These are phyloP conservation scores for Puccinia coronata DNA, from an alignment of 1,284 basidiomycete genomes.

Conservation along the genomic window DNA sequence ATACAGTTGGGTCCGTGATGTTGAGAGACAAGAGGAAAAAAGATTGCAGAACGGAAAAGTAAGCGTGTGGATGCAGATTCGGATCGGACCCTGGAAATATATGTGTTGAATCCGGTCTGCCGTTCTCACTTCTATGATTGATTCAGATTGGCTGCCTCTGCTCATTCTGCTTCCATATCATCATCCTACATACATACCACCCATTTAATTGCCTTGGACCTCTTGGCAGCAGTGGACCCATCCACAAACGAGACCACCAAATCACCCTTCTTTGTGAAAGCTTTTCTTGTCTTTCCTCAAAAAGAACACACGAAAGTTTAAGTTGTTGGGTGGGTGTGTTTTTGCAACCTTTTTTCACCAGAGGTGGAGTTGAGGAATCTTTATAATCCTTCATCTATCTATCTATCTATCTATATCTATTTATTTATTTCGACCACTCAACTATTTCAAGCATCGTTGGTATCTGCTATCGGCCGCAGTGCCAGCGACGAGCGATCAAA, in stretches of 20 bases:
- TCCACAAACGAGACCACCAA: too few relatives aligned
- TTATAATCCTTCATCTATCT: background rate
- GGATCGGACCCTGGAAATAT: background rate
- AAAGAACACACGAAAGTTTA: too few relatives aligned
- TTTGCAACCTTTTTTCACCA: too few relatives aligned
- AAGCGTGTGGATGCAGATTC: background rate
- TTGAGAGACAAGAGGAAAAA: background rate
- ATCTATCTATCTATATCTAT: background rate
- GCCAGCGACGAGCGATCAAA: background rate
- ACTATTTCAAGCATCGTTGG: background rate
- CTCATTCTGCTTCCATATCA: background rate
- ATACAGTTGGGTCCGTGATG: background rate
- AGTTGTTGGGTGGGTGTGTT: too few relatives aligned
- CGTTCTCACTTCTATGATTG: background rate
- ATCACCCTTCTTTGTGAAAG: too few relatives aligned
- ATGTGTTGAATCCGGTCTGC: background rate
- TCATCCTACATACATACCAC: background rate
- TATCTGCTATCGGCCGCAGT: background rate
- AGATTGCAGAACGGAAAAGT: background rate
- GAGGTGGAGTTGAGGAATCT: too few relatives aligned
- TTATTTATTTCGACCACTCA: background rate
- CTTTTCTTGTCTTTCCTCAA: too few relatives aligned
- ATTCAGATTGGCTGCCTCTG: background rate
- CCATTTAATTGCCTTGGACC: too few relatives aligned
- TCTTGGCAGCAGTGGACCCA: too few relatives aligned